Evolutionary conservation across 2,329 filamentous ascomycete species (phyloP), one percentile per base, ranked within the genome.

Genomic region (Cladosporium austrohemisphaericum): DNA sequence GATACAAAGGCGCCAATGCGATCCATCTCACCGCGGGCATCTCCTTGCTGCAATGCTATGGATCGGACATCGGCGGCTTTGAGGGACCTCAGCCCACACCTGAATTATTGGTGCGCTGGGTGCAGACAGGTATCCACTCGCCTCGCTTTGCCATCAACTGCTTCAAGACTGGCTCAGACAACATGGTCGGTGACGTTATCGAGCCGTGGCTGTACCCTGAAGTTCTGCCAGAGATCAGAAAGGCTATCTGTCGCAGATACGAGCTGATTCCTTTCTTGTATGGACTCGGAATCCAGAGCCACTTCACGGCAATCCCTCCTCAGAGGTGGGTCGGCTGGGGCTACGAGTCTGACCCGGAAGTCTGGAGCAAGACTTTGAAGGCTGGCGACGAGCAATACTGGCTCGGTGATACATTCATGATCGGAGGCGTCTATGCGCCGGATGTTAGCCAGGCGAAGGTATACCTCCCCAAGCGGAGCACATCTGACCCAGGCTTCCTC

Each of bases 191-290:
- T 6, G 84, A 86, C 28, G 84, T 88, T 0, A 88, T 88, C 51
- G 84, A 88, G 68, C 85, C 85, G 0, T 88, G 84, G 83, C 87
- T 88, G 83, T 85, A 88, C 59, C 81, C 83, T 0, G 77, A 83
- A 28, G 81, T 82, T 22, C 81, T 82, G 0, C 78, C 77, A 0
- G 66, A 84, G 1, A 71, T 88, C 11, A 77, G 85, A 13, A 75
- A 76, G 45, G 76, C 82, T 1, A 86, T 89, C 64, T 82, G 83
- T 65, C 76, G 85, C 5, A 76, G 85, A 25, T 88, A 89, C 60
- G 83, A 84, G 54, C 71, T 88, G 47, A 77, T 88, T 7, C 85
- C 85, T 0, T 88, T 87, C 62, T 75, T 85, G 6, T 88, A 88
- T 66, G 82, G 81, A 0, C 72, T 82, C 1, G 76, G 78, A 35